Base-by-base conservation (phyloP, 495 filamentous ascomycete species). In the Baudoinia panamericana region DNA sequence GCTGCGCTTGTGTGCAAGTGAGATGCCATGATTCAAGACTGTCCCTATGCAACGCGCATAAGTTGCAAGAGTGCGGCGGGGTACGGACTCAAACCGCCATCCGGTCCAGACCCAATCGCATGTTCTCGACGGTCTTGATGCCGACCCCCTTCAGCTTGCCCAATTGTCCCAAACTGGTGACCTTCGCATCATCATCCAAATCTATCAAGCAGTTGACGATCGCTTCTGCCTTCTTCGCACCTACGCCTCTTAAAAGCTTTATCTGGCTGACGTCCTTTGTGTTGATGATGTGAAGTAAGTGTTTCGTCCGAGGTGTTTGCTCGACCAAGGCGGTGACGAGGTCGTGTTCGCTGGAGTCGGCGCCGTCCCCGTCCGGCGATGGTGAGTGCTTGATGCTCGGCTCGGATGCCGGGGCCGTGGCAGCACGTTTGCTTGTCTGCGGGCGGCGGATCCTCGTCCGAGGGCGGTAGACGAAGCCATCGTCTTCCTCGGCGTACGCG, bases 271-370 rank as follows among this genome's bases (percentile, higher is more conserved):
- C 59, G 46, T 95, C 82, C 11, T 82, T 69, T 1, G 78, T 83
- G 59, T 97, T 97, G 60, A 97, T 76, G 51, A 95, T 81, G 11
- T 73, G 68, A 3, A 97, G 67, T 7, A 97, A 56, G 36, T 76
- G 72, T 48, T 67, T 63, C 4, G 82, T 82, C 5, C 78, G 69
- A 2, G 85, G 83, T 0, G 81, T 80, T 9, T 70, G 64, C 40
- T 27, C 28, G 1, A 22, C 32, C 6, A 50, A 30, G 7, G 52
- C 39, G 21, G 43, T 9, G n/a, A 25, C 39, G 37, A 49, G 34
- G 13, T 39, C 48, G 20, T 50, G 37, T 51, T 54, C 21, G 17
- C 35, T 40, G 13, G 29, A 10, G 21, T 43, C 24, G 20, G 22
- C 18, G 25, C 35, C 41, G 39, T 31, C 29, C 2, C 12, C 1